Base-by-base conservation (phyloP, 192 early-diverging fungal genomes). In the Diversispora eburnea region DNA sequence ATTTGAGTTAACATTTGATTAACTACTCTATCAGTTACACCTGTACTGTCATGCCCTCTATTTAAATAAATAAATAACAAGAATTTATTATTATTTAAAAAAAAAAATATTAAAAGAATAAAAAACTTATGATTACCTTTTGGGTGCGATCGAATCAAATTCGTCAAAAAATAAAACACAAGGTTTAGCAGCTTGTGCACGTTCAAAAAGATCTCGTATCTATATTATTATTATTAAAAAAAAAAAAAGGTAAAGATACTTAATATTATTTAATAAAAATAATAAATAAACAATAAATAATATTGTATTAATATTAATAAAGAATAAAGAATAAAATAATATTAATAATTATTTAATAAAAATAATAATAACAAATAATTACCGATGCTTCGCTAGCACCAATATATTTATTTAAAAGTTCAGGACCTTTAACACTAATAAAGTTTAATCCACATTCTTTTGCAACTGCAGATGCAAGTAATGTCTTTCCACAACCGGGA, bases 111-210 rank as follows among this genome's bases (percentile, higher is more conserved):
- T n/a, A 42, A 61, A 2, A 41, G 39, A 39, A 60, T 49, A 19
- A 20, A 46, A 54, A 41, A 66, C 4, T 41, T 6, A 46, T 17
- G 20, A 8, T 76, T 74, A 90, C 89, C 91, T 87, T 45, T 94
- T 85, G 45, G 97, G 97, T 0, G 97, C 97, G 81, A 99, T 95
- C 47, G 93, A 85, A 74, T 99, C 97, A 84, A 99, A 96, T 81
- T 99, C 97, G 76, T 99, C 97, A 83, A 99, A 99, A 76, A 99
- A 99, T 59, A 98, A 76, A 5, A 96, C 91, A 69, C 97, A 99
- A 12, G 97, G 97, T 66, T 89, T 91, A 5, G 96, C 96, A 1
- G 94, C 92, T 72, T 90, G 88, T 5, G 97, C 97, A 15, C 96
- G 87, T 68, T 94, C 92, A 81, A 99, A 99, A 47, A 99, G 79